phyloP scores from a whole-genome alignment of 352 stramenopile genomes.

The Phytophthora melonis region DNA sequence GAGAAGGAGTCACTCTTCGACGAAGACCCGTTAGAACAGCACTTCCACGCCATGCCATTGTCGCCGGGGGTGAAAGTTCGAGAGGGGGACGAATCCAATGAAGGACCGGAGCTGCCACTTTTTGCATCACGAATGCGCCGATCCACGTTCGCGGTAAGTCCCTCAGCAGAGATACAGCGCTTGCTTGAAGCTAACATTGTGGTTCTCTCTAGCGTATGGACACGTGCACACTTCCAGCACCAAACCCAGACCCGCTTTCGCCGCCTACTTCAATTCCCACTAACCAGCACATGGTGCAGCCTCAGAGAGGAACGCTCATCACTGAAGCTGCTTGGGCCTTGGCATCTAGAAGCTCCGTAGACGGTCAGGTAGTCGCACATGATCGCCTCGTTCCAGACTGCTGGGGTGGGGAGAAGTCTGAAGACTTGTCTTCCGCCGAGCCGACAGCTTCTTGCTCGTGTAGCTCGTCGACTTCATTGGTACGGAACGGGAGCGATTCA shows the following conservation, averaged over 20 bases:
- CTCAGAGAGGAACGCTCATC: conserved; percentile 18
- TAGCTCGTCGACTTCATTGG: conserved; percentile 30
- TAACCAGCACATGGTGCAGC: conserved; percentile 3
- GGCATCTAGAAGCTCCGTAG: not conserved
- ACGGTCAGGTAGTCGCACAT: not conserved
- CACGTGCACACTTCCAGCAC: conserved; percentile 15
- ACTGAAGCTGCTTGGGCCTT: conserved; percentile 30
- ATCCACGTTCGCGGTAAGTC: conserved; percentile 44
- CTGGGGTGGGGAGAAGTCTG: conserved; percentile 13
- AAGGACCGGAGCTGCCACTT: conserved; percentile 35
- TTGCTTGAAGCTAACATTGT: too few species aligned
- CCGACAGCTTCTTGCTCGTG: conserved; percentile 25
- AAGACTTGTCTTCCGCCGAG: conserved; percentile 15
- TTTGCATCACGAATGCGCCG: conserved; percentile 41
- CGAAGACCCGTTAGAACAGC: conserved; percentile 31
- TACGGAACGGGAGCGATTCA: conserved; percentile 3
- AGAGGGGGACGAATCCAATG: conserved; percentile 28
- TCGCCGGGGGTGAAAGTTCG: conserved; percentile 47
- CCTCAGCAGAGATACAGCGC: not conserved
- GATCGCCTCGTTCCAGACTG: not conserved
- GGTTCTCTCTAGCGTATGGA: conserved; percentile 30
- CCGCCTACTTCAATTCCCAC: conserved; percentile 2
- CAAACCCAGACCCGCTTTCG: not conserved
- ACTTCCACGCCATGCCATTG: conserved; percentile 41
- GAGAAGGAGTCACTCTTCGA: conserved; percentile 9